A percentile compares a stretch with the other conserved stretches of the same genome.
These are phyloP conservation scores for Prasinococcaceae sp. DNA, from an alignment of 139 green algal species.

Conservation along the genomic window DNA sequence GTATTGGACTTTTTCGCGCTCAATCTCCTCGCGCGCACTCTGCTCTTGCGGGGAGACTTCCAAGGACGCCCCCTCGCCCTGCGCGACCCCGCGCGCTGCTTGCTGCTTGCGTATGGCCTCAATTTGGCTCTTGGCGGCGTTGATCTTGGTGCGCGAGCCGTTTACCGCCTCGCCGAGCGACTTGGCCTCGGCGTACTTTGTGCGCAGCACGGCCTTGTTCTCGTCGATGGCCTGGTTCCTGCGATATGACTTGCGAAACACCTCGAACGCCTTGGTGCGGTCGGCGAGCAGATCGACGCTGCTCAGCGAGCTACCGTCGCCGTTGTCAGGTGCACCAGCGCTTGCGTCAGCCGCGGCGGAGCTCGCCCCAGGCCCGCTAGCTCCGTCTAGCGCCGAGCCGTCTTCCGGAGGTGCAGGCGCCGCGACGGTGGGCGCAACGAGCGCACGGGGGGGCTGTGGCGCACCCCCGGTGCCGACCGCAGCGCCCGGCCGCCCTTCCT, in stretches of 20 bases:
- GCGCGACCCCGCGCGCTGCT: not conserved
- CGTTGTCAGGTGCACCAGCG: too few species aligned
- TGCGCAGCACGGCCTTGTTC: constrained; percentile 63
- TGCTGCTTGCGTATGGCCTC: not conserved
- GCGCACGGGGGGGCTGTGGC: too few species aligned
- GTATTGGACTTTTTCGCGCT: not conserved
- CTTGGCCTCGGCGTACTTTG: constrained; percentile 66
- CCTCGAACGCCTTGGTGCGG: constrained; percentile 22
- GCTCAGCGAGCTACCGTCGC: too few species aligned
- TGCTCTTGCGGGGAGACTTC: constrained; percentile 4
- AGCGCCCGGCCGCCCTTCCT: too few species aligned
- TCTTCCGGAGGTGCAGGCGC: too few species aligned
- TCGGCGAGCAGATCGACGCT: constrained; percentile 12
- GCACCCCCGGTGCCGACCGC: too few species aligned
- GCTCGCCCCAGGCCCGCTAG: too few species aligned
- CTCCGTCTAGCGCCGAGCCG: too few species aligned
- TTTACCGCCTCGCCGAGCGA: constrained; percentile 29
- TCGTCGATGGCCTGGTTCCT: constrained; percentile 66
- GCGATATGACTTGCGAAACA: constrained; percentile 59
- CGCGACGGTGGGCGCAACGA: too few species aligned
- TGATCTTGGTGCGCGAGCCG: constrained; percentile 5
- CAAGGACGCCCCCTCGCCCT: not conserved
- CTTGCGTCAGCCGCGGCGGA: too few species aligned
- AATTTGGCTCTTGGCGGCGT: constrained; percentile 21
- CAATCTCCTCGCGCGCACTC: not conserved